These are phyloP conservation scores for Mycena crocata DNA, from an alignment of 768 basidiomycete species.

Conservation along the genomic window DNA sequence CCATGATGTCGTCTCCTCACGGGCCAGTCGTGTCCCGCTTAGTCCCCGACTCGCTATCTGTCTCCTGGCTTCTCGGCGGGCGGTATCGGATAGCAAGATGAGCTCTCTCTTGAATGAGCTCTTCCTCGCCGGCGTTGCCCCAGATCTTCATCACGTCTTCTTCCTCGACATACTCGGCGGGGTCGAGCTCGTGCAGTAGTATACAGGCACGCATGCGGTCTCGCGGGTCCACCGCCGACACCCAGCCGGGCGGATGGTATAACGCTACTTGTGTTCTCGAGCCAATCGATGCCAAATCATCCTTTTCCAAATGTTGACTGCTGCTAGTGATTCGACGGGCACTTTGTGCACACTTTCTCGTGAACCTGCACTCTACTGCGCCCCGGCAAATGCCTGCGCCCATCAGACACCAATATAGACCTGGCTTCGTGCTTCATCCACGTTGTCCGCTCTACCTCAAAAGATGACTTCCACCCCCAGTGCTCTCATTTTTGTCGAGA, in stretches of 20 bases:
- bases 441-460: no score
- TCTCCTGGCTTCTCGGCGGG: not conserved
- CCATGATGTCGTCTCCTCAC: no score
- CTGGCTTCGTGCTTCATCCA: no score
- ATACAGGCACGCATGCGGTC: slow-evolving; percentile 62
- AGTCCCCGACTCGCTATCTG: not conserved
- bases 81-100: slow-evolving; percentile 13
- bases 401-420: no score
- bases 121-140: slow-evolving; percentile 28
- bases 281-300: slow-evolving; percentile 54
- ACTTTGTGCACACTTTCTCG: no score
- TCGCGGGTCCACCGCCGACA: slow-evolving; percentile 62
- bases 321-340: no score
- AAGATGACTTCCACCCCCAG: no score
- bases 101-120: no score
- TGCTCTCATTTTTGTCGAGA: no score
- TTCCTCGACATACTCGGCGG: slow-evolving; percentile 44
- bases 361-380: no score
- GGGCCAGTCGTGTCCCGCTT: not conserved
- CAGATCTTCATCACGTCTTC: slow-evolving; percentile 47
- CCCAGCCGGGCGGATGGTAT: slow-evolving; percentile 87
- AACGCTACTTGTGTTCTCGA: slow-evolving; percentile 72
- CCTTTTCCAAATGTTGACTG: no score
- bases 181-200: slow-evolving; percentile 48
- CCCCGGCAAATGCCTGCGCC: no score